Conservation (phyloP, 2,329 filamentous ascomycete species). For the Zasmidium cellare region DNA sequence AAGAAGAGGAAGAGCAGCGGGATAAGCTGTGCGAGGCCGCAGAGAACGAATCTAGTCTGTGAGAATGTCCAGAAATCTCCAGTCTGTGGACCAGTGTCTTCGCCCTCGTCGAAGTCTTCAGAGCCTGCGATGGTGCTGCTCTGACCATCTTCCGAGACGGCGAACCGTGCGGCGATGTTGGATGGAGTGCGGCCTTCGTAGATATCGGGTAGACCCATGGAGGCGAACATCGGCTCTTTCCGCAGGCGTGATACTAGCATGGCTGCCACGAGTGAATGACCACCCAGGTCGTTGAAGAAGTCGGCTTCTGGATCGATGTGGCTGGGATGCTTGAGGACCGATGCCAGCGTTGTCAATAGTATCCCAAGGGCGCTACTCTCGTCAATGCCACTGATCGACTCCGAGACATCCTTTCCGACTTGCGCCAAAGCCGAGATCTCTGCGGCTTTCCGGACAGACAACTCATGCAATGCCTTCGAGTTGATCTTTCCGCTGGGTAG, state of each 20-base stretch:
- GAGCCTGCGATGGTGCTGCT: conserved; percentile 10
- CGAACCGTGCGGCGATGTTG: conserved; percentile 21
- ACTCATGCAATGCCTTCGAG: conserved; percentile 24
- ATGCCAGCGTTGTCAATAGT: conserved; percentile 10
- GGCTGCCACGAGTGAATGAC: conserved; percentile 70
- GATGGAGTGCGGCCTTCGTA: conserved; percentile 26
- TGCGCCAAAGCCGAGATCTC: conserved; percentile 5
- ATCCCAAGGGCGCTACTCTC: conserved; percentile 13
- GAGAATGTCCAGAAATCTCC: conserved; percentile 19
- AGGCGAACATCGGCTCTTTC: conserved; percentile 21
- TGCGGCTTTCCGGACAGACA: conserved; percentile 18
- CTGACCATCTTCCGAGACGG: conserved; percentile 6
- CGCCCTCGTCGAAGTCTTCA: conserved; percentile 9
- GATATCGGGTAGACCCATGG: conserved; percentile 27
- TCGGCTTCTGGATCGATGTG: conserved; percentile 48
- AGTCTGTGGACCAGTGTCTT: conserved; percentile 22
- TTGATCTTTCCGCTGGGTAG: conserved; percentile 30
- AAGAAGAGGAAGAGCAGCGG: conserved; percentile 27
- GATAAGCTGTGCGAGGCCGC: conserved; percentile 24
- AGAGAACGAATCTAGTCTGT: conserved; percentile 21
- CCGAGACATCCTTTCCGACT: background rate
- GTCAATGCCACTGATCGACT: background rate
- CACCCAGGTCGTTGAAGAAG: conserved; percentile 74
- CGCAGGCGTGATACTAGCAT: conserved; percentile 22
- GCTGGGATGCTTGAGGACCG: conserved; percentile 46